Conservation (phyloP, 1,139 yeast species). For the Zygosaccharomyces sapae region DNA sequence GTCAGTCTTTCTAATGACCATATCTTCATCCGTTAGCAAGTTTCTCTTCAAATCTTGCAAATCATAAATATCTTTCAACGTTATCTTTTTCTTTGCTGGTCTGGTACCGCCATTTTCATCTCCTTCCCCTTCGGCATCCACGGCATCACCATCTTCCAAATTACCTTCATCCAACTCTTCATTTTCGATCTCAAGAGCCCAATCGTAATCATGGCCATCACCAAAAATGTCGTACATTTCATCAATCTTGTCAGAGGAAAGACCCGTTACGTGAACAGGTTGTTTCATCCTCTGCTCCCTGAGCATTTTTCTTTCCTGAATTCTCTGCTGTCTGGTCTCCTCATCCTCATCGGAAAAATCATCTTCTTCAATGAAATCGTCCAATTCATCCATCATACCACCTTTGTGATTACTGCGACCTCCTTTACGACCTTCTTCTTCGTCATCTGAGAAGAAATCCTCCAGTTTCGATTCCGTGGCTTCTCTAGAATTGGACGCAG, state of each 20-base stretch:
- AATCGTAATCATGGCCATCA: constrained; percentile 93
- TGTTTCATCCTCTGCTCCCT: constrained; percentile 40
- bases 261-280: constrained; percentile 64
- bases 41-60: constrained; percentile 88
- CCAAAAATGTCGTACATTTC: constrained; percentile 95
- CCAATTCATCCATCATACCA: constrained; percentile 69
- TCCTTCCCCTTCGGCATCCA: constrained; percentile 47
- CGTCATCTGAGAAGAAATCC: constrained; percentile 85
- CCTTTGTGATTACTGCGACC: constrained; percentile 16
- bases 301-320: constrained; percentile 37
- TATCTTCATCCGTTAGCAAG: constrained; percentile 89
- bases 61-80: constrained; percentile 87
- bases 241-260: constrained; percentile 88
- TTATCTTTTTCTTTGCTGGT: constrained; percentile 45
- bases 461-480: constrained; percentile 46
- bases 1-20: constrained; percentile 79
- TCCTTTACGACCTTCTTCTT: constrained; percentile 22
- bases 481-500: constrained; percentile 12
- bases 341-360: constrained; percentile 91
- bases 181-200: constrained; percentile 94
- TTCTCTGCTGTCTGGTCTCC: constrained; percentile 45
- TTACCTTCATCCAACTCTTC: constrained; percentile 45
- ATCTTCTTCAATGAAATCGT: constrained; percentile 95
- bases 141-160: constrained; percentile 39
- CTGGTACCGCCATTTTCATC: constrained; percentile 46